These are phyloP conservation scores for Gossypium bickii DNA, from an alignment of 345 rosid species.

Conservation along the genomic window DNA sequence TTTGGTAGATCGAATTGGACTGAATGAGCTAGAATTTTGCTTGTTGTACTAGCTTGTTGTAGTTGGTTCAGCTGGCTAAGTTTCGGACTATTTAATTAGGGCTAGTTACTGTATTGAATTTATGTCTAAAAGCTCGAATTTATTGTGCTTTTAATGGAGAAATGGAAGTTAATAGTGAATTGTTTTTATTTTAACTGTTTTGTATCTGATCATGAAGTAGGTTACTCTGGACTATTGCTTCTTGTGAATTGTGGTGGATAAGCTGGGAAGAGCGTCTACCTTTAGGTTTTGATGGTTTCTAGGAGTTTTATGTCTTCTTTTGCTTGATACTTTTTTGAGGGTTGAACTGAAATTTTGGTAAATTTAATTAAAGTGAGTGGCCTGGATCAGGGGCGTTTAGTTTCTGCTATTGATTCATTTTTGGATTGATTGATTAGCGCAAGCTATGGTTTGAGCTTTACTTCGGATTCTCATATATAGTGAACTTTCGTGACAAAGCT, in stretches of 20 bases:
- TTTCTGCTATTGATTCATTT: not conserved
- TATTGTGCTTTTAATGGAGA: conserved; percentile 5
- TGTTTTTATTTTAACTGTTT: not conserved
- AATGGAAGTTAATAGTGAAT: not conserved
- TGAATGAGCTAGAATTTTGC: not conserved
- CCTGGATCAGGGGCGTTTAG: not conserved
- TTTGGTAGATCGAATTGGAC: conserved; percentile 9
- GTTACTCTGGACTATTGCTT: not conserved
- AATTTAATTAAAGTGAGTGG: conserved; percentile 1
- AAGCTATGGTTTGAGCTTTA: not conserved
- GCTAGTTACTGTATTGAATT: not conserved
- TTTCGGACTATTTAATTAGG: not conserved
- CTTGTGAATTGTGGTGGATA: conserved; percentile 10
- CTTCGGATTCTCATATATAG: not conserved
- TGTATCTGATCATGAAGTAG: not conserved
- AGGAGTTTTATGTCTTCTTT: not conserved
- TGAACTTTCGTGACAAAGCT: not conserved
- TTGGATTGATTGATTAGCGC: not conserved
- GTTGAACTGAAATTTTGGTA: not conserved
- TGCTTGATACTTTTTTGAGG: not conserved
- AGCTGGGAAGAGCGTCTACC: not conserved
- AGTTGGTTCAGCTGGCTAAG: not conserved
- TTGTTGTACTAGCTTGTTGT: not conserved
- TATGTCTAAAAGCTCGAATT: not conserved
- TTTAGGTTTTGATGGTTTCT: not conserved